Evolutionary conservation across 2,329 filamentous ascomycete genomes (phyloP).

Genomic region (Xylaria sp.): DNA sequence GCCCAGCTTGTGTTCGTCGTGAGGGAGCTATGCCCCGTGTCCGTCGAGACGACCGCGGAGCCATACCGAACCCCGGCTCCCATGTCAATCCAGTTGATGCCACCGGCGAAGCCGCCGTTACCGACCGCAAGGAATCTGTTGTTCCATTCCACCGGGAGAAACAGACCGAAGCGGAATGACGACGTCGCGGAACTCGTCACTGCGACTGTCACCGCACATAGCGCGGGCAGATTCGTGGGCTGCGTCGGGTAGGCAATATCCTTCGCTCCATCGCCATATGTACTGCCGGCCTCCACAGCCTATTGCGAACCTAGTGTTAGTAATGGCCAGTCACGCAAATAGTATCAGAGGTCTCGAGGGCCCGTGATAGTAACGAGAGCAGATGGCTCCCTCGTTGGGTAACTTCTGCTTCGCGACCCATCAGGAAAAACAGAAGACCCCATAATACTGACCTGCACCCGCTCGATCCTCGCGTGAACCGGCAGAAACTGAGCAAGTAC

Average conservation of each 20-base stretch:
- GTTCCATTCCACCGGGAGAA: slow-evolving; percentile 47
- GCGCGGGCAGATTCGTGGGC: slow-evolving; percentile 45
- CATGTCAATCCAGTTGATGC: slow-evolving; percentile 46
- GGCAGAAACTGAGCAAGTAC: slow-evolving; percentile 36
- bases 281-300: slow-evolving; percentile 39
- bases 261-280: slow-evolving; percentile 45
- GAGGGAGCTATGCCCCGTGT: slow-evolving; percentile 50
- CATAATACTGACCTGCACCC: too few relatives aligned
- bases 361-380: too few relatives aligned
- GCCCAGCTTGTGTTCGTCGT: slow-evolving; percentile 46
- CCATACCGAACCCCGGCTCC: slow-evolving; percentile 44
- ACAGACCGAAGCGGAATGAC: slow-evolving; percentile 46
- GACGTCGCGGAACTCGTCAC: slow-evolving; percentile 43
- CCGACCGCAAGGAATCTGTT: slow-evolving; percentile 45
- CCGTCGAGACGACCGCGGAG: slow-evolving; percentile 49
- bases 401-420: too few relatives aligned
- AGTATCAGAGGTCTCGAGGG: too few relatives aligned
- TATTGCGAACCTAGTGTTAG: too few relatives aligned
- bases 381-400: too few relatives aligned
- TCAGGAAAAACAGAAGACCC: too few relatives aligned
- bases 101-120: slow-evolving; percentile 47
- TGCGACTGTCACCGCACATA: slow-evolving; percentile 47
- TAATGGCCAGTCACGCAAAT: too few relatives aligned
- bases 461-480: slow-evolving; percentile 37
- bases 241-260: slow-evolving; percentile 44